Conservation (phyloP, 805 yeast genomes). For the Yarrowia porcina region DNA sequence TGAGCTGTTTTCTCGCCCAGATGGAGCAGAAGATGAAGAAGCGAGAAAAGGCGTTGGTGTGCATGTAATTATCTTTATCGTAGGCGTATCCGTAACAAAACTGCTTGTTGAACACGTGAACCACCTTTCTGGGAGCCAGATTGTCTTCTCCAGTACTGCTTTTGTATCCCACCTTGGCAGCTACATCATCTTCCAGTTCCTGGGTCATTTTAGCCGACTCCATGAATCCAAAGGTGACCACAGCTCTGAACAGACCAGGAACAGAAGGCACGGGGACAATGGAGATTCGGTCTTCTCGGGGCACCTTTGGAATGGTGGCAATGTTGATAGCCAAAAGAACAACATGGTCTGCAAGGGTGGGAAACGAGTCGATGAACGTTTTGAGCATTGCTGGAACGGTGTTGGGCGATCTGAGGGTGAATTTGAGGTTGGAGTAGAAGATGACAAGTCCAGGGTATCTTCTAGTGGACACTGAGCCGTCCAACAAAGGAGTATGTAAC, state of each 20-base stretch:
- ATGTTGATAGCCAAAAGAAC: conserved; percentile 6
- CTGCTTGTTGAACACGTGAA: conserved; percentile 22
- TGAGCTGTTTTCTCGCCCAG: not conserved
- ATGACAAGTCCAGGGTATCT: conserved; percentile 1
- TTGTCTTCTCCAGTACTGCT: not conserved
- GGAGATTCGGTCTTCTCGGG: not conserved
- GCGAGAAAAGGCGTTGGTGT: not conserved
- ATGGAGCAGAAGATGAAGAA: not conserved
- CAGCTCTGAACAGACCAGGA: conserved; percentile 12
- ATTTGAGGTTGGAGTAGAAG: conserved; percentile 20
- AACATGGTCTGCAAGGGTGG: conserved; percentile 7
- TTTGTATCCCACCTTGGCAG: conserved; percentile 3
- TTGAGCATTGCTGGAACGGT: conserved; percentile 15
- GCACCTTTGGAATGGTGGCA: not conserved
- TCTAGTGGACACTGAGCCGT: not conserved
- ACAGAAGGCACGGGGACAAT: not conserved
- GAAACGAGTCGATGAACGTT: conserved; percentile 20
- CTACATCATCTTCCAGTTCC: conserved; percentile 20
- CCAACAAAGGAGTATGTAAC: not conserved
- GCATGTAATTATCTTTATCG: conserved; percentile 19
- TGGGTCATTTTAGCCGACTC: conserved; percentile 12
- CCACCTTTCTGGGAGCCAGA: conserved; percentile 2
- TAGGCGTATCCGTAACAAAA: conserved; percentile 5
- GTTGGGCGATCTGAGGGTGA: conserved; percentile 20
- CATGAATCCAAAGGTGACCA: conserved; percentile 10